These are phyloP conservation scores for Colletotrichum eremochloae DNA, from an alignment of 2,329 filamentous ascomycete species.

Conservation along the genomic window DNA sequence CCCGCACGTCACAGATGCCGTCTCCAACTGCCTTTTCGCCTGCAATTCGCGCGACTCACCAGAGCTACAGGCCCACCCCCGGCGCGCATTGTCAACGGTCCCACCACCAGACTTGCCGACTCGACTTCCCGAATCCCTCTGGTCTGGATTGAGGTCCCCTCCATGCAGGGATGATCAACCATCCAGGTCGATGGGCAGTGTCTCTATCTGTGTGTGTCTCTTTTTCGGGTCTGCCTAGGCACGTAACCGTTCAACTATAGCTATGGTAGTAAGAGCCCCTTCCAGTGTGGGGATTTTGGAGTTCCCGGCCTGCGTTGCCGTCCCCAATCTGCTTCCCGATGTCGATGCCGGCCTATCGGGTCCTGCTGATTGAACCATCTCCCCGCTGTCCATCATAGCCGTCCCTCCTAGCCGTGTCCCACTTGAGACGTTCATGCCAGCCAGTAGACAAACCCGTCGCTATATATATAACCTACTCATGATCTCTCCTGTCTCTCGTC, in stretches of 20 bases:
- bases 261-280: not conserved
- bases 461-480: slow-evolving; percentile 25
- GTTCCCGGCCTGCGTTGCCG: slow-evolving; percentile 38
- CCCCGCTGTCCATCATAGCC: slow-evolving; percentile 22
- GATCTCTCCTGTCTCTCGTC: not conserved
- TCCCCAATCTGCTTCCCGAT: slow-evolving; percentile 32
- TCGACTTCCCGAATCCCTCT: slow-evolving; percentile 38
- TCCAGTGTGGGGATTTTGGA: slow-evolving; percentile 30
- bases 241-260: not conserved
- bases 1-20: slow-evolving; percentile 4
- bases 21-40: slow-evolving; percentile 17
- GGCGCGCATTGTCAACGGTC: not conserved
- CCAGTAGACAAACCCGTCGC: not conserved
- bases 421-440: slow-evolving; percentile 16
- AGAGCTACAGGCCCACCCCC: slow-evolving; percentile 3
- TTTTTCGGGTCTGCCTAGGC: not conserved
- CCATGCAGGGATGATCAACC: slow-evolving; percentile 27
- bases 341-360: slow-evolving; percentile 34
- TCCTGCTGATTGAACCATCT: slow-evolving; percentile 23
- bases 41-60: not conserved
- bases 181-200: slow-evolving; percentile 12
- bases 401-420: slow-evolving; percentile 17
- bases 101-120: slow-evolving; percentile 38
- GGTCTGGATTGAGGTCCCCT: slow-evolving; percentile 19
- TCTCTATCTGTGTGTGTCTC: not conserved